These are phyloP conservation scores for Metarhizium album DNA, from an alignment of 2,329 filamentous ascomycete species.

Conservation along the genomic window DNA sequence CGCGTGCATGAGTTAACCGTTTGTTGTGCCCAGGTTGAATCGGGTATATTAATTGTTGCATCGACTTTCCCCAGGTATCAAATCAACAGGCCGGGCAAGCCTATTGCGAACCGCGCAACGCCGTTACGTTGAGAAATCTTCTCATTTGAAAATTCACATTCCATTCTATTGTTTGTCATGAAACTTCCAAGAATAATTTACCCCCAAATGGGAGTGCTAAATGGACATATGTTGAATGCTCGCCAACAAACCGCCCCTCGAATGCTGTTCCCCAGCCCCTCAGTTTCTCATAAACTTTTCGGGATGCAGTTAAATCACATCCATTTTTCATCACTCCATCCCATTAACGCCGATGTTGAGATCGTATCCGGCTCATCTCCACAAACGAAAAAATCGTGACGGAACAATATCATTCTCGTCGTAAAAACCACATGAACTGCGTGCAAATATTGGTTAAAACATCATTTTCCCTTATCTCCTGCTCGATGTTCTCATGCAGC, in stretches of 20 bases:
- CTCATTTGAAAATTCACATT: constrained; percentile 3
- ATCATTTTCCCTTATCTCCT: constrained; percentile 14
- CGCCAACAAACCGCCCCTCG: constrained; percentile 19
- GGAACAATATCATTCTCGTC: not conserved
- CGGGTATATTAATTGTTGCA: constrained; percentile 10
- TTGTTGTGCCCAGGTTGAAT: constrained; percentile 11
- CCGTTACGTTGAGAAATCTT: constrained; percentile 10
- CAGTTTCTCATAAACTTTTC: constrained; percentile 23
- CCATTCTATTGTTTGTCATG: constrained; percentile 15
- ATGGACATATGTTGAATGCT: constrained; percentile 30
- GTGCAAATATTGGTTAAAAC: constrained; percentile 18
- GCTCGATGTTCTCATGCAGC: constrained; percentile 7
- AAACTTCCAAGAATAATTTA: constrained; percentile 12
- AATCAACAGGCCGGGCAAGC: not conserved
- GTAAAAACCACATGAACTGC: constrained; percentile 10
- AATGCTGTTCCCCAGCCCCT: constrained; percentile 13
- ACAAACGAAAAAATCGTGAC: constrained; percentile 13
- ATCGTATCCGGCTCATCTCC: constrained; percentile 36
- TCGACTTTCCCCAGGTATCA: constrained; percentile 5
- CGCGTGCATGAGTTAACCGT: not conserved
- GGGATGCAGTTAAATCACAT: constrained; percentile 24
- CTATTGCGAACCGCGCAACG: constrained; percentile 7
- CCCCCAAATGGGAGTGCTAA: constrained; percentile 22
- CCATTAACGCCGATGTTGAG: constrained; percentile 48
- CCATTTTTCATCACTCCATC: constrained; percentile 21